Evolutionary conservation across 1,284 basidiomycete species (phyloP), one percentile per base, ranked within the genome.

Genomic region (Rhodotorula sp.): DNA sequence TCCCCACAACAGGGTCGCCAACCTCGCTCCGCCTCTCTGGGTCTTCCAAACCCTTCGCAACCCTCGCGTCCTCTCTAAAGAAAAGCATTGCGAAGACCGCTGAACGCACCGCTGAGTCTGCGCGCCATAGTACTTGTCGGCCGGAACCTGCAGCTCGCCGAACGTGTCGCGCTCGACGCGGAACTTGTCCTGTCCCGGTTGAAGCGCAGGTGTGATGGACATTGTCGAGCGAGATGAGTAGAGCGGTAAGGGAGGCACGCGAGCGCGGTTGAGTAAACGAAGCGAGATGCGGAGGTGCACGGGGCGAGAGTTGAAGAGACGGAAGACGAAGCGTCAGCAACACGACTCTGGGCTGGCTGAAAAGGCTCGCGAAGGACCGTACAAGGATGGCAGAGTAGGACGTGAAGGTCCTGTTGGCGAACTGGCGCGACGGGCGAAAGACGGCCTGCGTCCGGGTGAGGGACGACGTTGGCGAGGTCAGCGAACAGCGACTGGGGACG

Each of bases 71-170:
- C 2, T 9, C n/a, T n/a, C n/a, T 10, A 8, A 28, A 24, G 10
- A 15, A 44, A 16, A 26, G 4, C 51, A 34, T 1, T 5, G 18
- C 13, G 4, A 2, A 20, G n/a, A n/a, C 5, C 11, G 18, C 4
- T 20, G 24, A 8, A 77, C 82, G 30, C 74, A 89, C 89, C 96
- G 87, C 81, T 99, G 96, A 46, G 96, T 99, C 83, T 99, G 96
- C 26, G 95, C 95, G 71, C 96, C 96, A 94, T 95, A 99, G 83
- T 98, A 98, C 66, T 89, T 87, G 79, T 98, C 91, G 30, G 90
- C 87, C 51, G 96, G 95, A 58, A 99, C 96, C 78, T 92, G 85
- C 65, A 99, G 87, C 66, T 93, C 90, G 59, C 92, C 92, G 79
- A 95, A 95, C 8, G 93, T 94, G 81, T 95, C 92, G 71, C 83